phyloP scores from a whole-genome alignment of 768 basidiomycete genomes.

The Crepidotus variabilis region DNA sequence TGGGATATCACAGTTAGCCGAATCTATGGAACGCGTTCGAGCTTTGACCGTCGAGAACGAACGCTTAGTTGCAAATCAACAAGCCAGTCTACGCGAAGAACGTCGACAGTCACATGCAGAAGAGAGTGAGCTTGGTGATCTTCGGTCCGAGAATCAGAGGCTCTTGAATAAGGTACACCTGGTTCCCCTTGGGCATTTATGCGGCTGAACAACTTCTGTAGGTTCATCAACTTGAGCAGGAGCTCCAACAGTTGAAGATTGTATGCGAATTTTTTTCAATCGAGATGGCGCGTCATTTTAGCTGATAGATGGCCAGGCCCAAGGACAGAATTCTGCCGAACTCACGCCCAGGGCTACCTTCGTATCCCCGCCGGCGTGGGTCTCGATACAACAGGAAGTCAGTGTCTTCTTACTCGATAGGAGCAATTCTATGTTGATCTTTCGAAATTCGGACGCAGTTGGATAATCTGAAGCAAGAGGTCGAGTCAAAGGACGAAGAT shows the following conservation, averaged over 20 bases:
- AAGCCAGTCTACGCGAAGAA: constrained; percentile 4
- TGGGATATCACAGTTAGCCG: constrained; percentile 12
- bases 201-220: background rate
- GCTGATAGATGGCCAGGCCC: background rate
- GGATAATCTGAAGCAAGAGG: constrained; percentile 15
- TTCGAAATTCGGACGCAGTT: constrained; percentile 13
- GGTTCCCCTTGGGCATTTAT: background rate
- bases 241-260: background rate
- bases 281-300: background rate
- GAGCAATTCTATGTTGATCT: background rate
- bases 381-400: background rate
- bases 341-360: background rate
- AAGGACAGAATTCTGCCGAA: background rate
- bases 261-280: background rate
- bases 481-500: constrained; percentile 17
- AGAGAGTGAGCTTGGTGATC: constrained; percentile 5
- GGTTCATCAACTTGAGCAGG: constrained; percentile 10
- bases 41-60: constrained; percentile 16
- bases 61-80: constrained; percentile 8
- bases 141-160: constrained; percentile 8
- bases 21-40: constrained; percentile 13
- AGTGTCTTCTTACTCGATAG: background rate
- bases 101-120: constrained; percentile 2
- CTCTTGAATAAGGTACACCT: constrained; percentile 6
- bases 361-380: background rate